Base-by-base conservation (phyloP, 129 eudicot species). In the Rutidosis leptorrhynchoides region DNA sequence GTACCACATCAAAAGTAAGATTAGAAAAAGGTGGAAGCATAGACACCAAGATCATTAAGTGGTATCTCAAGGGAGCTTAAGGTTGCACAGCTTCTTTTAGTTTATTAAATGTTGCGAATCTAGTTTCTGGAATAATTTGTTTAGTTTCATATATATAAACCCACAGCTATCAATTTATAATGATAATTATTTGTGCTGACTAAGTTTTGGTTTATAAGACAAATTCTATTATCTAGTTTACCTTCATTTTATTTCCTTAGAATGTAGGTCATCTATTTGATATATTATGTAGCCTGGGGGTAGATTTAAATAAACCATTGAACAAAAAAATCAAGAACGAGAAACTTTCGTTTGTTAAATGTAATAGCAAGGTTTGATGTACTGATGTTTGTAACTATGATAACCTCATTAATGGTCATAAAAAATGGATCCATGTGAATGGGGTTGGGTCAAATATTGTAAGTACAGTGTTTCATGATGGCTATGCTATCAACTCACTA, bases 401-500 rank as follows among this genome's bases (percentile, higher is more conserved):
- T n/a, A 49, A 49, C 55, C 55, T 17, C 55, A 49, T 6, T 19
- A 20, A 17, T 49, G 3, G 24, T 49, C 3, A n/a, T 49, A 3
- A 3, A 20, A 7, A 17, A 17, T 49, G 22, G 11, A 49, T 17
- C 4, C 3, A 49, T 17, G 55, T 20, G 9, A 10, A 57, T 57
- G 22, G 10, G 6, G 22, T 57, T 26, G 21, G 32, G 37, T 26
- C 37, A 14, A 57, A 15, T 11, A 12, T n/a, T 26, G 33, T 9
- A 10, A 57, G 20, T 57, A 37, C 15, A 4, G 4, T 23, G 62
- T 15, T 43, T 73, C 21, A 63, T 69, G 6, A 22, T 64, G 26
- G 49, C 33, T 67, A 12, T 75, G 56, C 23, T 67, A 59, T 40
- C 9, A 15, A 70, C 96, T 83, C 81, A 93, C 99, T 84, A 69